These are phyloP conservation scores for Phytophthora quininea DNA, from an alignment of 352 stramenopile species.

Conservation along the genomic window DNA sequence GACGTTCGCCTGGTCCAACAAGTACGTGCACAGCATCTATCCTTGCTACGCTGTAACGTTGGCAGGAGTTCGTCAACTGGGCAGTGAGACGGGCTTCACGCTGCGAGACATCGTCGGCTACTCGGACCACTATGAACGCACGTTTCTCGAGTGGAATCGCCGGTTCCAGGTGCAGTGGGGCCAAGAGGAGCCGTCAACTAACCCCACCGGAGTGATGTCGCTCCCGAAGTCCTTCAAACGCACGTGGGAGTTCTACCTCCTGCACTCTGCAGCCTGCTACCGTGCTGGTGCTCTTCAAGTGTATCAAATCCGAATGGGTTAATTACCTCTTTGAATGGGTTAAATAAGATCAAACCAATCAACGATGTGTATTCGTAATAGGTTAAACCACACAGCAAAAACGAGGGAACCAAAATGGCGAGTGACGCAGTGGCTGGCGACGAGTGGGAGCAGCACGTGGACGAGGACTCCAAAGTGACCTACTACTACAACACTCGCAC, in stretches of 20 bases:
- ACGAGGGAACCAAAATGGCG: constrained; percentile 10
- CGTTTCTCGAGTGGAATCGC: constrained; percentile 85
- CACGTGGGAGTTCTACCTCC: constrained; percentile 90
- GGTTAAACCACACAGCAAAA: too few species aligned
- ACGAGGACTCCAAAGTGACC: constrained; percentile 56
- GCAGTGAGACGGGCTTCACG: constrained; percentile 62
- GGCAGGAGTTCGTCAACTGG: constrained; percentile 48
- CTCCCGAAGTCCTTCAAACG: constrained; percentile 82
- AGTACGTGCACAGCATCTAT: constrained; percentile 79
- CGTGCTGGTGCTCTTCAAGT: constrained; percentile 69
- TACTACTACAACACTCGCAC: constrained; percentile 85
- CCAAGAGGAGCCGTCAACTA: constrained; percentile 20
- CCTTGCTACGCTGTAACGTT: constrained; percentile 65
- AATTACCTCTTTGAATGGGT: background rate
- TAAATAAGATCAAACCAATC: too few species aligned
- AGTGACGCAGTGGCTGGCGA: constrained; percentile 1
- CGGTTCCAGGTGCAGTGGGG: constrained; percentile 72
- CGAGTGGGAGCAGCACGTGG: constrained; percentile 76
- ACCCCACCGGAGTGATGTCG: constrained; percentile 22
- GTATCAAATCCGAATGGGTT: constrained; percentile 72
- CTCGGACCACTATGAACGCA: constrained; percentile 85
- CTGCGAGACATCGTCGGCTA: constrained; percentile 68
- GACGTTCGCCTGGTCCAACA: constrained; percentile 84
- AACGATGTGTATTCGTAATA: too few species aligned
- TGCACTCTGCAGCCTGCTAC: constrained; percentile 88